Percentiles rank a stretch among this genome's conserved stretches.
Evolutionary conservation across 1,284 basidiomycete genomes (phyloP).

Genomic region (Tylopilus sp.): DNA sequence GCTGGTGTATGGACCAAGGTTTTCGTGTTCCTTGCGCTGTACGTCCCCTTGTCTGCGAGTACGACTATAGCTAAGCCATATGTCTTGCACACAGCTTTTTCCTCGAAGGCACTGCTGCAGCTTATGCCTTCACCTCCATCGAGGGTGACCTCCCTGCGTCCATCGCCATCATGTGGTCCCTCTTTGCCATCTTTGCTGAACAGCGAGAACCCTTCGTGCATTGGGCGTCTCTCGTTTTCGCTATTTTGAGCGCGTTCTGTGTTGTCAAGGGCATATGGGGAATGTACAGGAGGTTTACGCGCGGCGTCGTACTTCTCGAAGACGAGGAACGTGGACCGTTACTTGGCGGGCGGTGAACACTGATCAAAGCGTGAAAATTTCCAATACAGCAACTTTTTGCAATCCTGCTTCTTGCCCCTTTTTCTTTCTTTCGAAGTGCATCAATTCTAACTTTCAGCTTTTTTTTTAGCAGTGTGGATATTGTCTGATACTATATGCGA

Average conservation of each 20-base stretch:
- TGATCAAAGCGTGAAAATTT: not conserved
- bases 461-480: conserved; percentile 13
- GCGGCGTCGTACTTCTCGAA: conserved; percentile 66
- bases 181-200: conserved; percentile 88
- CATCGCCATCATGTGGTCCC: conserved; percentile 85
- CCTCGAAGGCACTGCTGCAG: conserved; percentile 92
- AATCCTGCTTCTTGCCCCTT: not conserved
- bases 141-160: conserved; percentile 94
- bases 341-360: conserved; percentile 50
- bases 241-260: conserved; percentile 87
- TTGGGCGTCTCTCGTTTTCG: conserved; percentile 90
- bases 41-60: conserved; percentile 34
- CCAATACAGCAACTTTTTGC: not conserved
- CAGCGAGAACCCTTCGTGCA: conserved; percentile 80
- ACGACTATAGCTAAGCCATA: conserved; percentile 15
- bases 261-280: conserved; percentile 81
- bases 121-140: conserved; percentile 89
- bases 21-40: conserved; percentile 92
- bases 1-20: conserved; percentile 94
- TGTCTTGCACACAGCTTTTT: conserved; percentile 70
- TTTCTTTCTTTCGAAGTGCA: not conserved
- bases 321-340: conserved; percentile 93
- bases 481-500: conserved; percentile 12
- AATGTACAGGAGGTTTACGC: conserved; percentile 53
- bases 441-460: not conserved